Evolutionary conservation across 2,329 filamentous ascomycete species (phyloP), one percentile per base, ranked within the genome.

Genomic region (Nemania serpens): DNA sequence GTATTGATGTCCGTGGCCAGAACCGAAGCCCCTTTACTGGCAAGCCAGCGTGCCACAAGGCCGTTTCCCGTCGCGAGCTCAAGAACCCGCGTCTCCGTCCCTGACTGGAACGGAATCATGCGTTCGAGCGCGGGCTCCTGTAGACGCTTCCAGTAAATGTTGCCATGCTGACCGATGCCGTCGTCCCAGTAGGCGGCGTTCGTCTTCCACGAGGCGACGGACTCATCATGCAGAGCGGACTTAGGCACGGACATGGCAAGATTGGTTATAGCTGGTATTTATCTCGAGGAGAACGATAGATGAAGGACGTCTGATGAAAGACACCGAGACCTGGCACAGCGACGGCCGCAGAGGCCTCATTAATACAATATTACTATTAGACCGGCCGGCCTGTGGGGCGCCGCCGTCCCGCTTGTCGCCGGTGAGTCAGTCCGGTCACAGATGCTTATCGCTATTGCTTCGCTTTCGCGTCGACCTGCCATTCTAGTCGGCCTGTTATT

Each of bases 41-140:
- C 58, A 20, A 61, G 53, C 53, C 53, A 61, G 48, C 58, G 58
- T n/a, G 58, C 58, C 25, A 61, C 58, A 12, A 61, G 58, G 37
- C 58, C 58, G 17, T 61, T 61, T 18, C 58, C 58, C 0, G 58
- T 61, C 13, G 58, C 53, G 18, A 61, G 15, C 48, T 61, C 58
- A 5, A 61, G 58, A 29, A 58, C 53, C 4, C 53, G 48, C 36
- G 36, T 18, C 10, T 60, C 17, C 11, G 20, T 20, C 6, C 17
- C 53, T 7, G 25, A 29, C 17, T 17, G 17, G 15, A 61, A 43
- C 4, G 41, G 34, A 29, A 58, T 46, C 58, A 61, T 57, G 13
- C 58, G 58, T 25, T 53, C 48, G 17, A 61, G 58, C 25, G 54
- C 22, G 36, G 58, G 58, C 10, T 39, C 1, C 22, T 61, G 58